Evolutionary conservation across 441 rosid genomes (phyloP).

Genomic region (Gossypium aridum): DNA sequence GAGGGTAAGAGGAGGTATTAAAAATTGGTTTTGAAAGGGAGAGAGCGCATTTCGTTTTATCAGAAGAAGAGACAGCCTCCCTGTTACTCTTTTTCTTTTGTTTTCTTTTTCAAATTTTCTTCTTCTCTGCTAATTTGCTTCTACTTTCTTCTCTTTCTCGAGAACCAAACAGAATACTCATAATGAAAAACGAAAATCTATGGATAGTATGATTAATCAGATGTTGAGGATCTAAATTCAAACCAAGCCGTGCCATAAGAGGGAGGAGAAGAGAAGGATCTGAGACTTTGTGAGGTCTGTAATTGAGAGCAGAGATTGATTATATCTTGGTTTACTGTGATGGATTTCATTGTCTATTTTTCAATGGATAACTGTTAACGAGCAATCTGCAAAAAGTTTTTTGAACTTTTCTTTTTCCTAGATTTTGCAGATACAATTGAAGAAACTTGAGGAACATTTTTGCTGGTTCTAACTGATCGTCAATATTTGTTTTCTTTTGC

Average conservation of each 20-base stretch:
- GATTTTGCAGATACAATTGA: slow-evolving; percentile 17
- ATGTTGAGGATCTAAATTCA: slow-evolving; percentile 29
- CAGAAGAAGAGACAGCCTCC: slow-evolving; percentile 11
- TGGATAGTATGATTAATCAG: slow-evolving; percentile 13
- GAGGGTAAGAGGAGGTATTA: slow-evolving; percentile 22
- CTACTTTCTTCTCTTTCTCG: slow-evolving; percentile 28
- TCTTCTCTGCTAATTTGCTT: slow-evolving; percentile 25
- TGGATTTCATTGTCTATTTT: background rate
- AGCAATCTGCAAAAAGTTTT: background rate
- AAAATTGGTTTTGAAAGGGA: slow-evolving; percentile 17
- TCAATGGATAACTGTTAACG: background rate
- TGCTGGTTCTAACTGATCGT: slow-evolving; percentile 10
- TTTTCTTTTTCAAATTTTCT: slow-evolving; percentile 9
- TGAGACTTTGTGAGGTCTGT: slow-evolving; percentile 22
- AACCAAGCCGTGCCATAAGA: background rate
- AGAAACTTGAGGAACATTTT: slow-evolving; percentile 1
- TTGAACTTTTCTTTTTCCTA: background rate
- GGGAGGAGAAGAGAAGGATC: slow-evolving; percentile 8
- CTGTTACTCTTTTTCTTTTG: slow-evolving; percentile 7
- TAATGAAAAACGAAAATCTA: background rate
- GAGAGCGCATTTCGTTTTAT: slow-evolving; percentile 25
- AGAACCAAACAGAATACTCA: slow-evolving; percentile 23
- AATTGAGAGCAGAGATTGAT: slow-evolving; percentile 9
- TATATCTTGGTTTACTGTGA: background rate
- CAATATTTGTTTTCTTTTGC: slow-evolving; percentile 6